A percentile compares a stretch with the other conserved stretches of the same genome.
Conservation (phyloP, 83 land plant species). For the Thuja plicata region DNA sequence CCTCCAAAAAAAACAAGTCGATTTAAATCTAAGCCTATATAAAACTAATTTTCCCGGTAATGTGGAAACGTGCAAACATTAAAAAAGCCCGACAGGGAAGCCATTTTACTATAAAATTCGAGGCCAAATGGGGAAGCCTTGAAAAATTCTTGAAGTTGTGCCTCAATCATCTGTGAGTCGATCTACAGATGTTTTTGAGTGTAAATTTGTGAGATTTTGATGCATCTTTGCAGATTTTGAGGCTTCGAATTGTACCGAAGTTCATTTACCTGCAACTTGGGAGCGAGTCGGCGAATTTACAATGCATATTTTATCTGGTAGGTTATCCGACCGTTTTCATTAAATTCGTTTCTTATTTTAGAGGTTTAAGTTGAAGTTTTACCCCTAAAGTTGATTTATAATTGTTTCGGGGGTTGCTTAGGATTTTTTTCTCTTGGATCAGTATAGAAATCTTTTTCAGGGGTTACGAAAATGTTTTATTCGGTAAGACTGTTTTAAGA, state of each 20-base stretch:
- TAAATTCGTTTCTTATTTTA: not conserved
- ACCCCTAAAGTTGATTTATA: not conserved
- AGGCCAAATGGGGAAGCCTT: not conserved
- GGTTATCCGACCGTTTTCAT: not conserved
- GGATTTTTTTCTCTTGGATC: not conserved
- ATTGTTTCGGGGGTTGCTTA: not conserved
- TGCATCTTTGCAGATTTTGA: not conserved
- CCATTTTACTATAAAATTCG: not conserved
- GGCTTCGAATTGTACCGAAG: not conserved
- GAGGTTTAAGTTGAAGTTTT: not conserved
- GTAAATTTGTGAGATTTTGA: not conserved
- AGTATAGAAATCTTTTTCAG: not conserved
- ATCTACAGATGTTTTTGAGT: not conserved
- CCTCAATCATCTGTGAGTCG: too few species aligned
- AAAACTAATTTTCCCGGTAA: not conserved
- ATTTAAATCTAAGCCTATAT: too few species aligned
- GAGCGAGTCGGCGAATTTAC: not conserved
- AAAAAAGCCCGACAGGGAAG: too few species aligned
- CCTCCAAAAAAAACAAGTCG: too few species aligned
- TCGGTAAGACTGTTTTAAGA: not conserved
- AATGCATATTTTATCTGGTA: not conserved
- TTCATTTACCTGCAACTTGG: not conserved
- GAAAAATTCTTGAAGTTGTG: not conserved
- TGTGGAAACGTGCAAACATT: not conserved
- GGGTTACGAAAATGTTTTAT: not conserved